Conservation (phyloP, 768 basidiomycete genomes). For the Crassisporium funariophilum region DNA sequence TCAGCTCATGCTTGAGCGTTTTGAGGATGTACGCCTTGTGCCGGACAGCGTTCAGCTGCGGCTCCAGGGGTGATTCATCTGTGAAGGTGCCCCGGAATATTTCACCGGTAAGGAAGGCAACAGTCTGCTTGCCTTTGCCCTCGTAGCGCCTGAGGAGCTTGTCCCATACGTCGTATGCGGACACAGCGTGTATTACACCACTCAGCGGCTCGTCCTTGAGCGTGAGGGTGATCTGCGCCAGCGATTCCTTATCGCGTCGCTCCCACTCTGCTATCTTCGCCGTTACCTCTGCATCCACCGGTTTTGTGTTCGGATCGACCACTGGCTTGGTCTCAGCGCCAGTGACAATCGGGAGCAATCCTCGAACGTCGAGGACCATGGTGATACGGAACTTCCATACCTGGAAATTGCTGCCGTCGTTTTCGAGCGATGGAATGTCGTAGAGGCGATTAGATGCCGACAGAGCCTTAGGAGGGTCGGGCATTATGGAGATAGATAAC, state of each 20-base stretch:
- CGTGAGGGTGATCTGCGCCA: slow-evolving; percentile 17
- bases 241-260: slow-evolving; percentile 11
- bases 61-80: slow-evolving; percentile 14
- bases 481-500: too few relatives aligned
- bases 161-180: slow-evolving; percentile 14
- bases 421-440: slow-evolving; percentile 16
- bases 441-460: slow-evolving; percentile 15
- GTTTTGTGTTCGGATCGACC: too few relatives aligned
- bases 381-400: slow-evolving; percentile 15
- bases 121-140: slow-evolving; percentile 16
- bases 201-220: slow-evolving; percentile 19
- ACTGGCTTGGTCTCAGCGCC: neutral
- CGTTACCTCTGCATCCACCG: neutral
- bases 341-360: slow-evolving; percentile 3
- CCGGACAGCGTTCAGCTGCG: slow-evolving; percentile 14
- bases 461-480: too few relatives aligned
- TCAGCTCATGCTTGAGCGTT: slow-evolving; percentile 8
- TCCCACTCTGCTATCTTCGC: slow-evolving; percentile 1
- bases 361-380: slow-evolving; percentile 7
- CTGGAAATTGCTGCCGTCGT: slow-evolving; percentile 17
- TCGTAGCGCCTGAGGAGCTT: slow-evolving; percentile 14
- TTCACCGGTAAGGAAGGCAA: slow-evolving; percentile 14
- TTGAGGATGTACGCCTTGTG: slow-evolving; percentile 15
- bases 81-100: slow-evolving; percentile 14
- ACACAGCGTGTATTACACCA: slow-evolving; percentile 15